Evolutionary conservation across 2,329 filamentous ascomycete species (phyloP).

Genomic region (Pyrenophora tritici-repentis): DNA sequence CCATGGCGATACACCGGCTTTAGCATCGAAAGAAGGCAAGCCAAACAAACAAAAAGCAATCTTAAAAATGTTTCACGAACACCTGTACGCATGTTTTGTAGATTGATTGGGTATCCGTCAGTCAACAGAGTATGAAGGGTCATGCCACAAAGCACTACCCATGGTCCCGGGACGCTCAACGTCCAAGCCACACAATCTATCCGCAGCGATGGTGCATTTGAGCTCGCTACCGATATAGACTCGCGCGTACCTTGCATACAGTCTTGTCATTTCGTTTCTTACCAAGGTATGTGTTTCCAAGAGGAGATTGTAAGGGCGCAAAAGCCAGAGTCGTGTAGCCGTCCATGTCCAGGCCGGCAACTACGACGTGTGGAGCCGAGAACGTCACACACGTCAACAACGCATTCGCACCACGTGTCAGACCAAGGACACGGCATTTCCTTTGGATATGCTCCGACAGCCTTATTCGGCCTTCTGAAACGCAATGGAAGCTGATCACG

Average conservation of each 20-base stretch:
- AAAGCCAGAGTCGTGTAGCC: too few species aligned
- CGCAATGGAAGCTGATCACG: conserved; percentile 22
- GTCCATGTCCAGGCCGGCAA: conserved; percentile 10
- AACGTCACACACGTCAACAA: conserved; percentile 26
- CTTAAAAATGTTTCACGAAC: conserved; percentile 9
- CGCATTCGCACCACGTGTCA: conserved; percentile 19
- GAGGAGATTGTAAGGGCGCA: not conserved
- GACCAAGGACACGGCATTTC: conserved; percentile 8
- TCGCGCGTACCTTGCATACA: conserved; percentile 8
- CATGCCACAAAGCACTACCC: conserved; percentile 14
- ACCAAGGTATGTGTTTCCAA: conserved; percentile 8
- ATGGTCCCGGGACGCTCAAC: conserved; percentile 17
- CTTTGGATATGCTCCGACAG: conserved; percentile 12
- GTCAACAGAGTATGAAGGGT: conserved; percentile 7
- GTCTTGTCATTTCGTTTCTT: conserved; percentile 20
- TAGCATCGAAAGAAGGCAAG: conserved; percentile 9
- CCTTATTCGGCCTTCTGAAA: conserved; percentile 25
- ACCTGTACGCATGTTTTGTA: conserved; percentile 1
- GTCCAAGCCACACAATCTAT: conserved; percentile 32
- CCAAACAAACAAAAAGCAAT: conserved; percentile 1
- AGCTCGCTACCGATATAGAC: conserved; percentile 18
- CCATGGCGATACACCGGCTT: conserved; percentile 3
- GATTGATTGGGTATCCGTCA: conserved; percentile 10
- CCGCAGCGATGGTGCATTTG: conserved; percentile 14
- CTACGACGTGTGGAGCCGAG: conserved; percentile 12